Conservation (phyloP, 1,284 basidiomycete species). For the Sporisorium iseilematis-ciliati region DNA sequence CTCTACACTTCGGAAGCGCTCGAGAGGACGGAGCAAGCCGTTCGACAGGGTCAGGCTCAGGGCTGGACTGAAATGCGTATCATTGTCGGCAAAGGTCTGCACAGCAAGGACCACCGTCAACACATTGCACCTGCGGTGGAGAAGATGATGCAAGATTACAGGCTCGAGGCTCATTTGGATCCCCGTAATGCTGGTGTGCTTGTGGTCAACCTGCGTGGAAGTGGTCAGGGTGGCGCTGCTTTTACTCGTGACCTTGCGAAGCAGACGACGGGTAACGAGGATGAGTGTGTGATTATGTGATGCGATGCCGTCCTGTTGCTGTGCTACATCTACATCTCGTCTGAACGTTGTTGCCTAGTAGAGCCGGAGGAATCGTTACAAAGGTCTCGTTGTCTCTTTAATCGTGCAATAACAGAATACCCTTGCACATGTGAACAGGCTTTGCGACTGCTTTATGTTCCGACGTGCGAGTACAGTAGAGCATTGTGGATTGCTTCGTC, state of each 20-base stretch:
- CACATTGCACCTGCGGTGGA: constrained; percentile 95
- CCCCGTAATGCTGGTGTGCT: constrained; percentile 86
- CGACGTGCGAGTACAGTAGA: not conserved
- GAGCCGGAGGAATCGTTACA: not conserved
- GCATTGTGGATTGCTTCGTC: too few relatives aligned
- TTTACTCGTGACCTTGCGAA: constrained; percentile 64
- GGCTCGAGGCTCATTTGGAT: constrained; percentile 82
- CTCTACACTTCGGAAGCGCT: constrained; percentile 87
- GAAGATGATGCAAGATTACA: constrained; percentile 85
- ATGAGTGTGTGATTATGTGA: constrained; percentile 55
- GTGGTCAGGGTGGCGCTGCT: constrained; percentile 67
- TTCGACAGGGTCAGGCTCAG: constrained; percentile 77
- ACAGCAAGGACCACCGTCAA: constrained; percentile 82
- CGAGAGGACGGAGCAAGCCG: constrained; percentile 72
- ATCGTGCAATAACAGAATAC: not conserved
- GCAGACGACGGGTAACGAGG: constrained; percentile 61
- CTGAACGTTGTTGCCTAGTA: not conserved
- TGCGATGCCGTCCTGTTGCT: too few relatives aligned
- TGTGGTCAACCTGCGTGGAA: constrained; percentile 79
- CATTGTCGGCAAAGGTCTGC: constrained; percentile 88
- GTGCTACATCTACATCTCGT: not conserved
- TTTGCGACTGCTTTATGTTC: not conserved
- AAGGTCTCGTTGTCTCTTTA: not conserved
- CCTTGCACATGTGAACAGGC: not conserved
- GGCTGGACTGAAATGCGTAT: constrained; percentile 81